phyloP scores from a whole-genome alignment of 1,139 yeast genomes.

The Geotrichum phurueaensis region DNA sequence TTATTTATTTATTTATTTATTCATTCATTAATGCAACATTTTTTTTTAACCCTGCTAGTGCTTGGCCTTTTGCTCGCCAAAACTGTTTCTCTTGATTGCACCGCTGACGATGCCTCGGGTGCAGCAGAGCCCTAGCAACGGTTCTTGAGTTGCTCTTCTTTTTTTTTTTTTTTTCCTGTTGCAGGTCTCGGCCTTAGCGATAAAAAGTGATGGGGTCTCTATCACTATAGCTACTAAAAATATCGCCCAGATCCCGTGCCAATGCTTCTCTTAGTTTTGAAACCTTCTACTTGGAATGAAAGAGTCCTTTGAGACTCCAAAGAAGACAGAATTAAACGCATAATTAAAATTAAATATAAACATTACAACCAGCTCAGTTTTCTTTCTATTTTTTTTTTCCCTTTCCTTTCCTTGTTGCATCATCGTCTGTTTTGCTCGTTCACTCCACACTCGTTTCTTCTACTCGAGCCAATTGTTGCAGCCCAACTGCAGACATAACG shows the following conservation, averaged over 20 bases:
- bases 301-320: too few relatives aligned
- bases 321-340: too few relatives aligned
- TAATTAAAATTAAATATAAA: too few relatives aligned
- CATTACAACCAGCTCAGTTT: not conserved
- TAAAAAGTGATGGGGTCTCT: not conserved
- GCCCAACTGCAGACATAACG: too few relatives aligned
- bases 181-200: not conserved
- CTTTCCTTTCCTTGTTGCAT: not conserved
- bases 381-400: constrained; percentile 3
- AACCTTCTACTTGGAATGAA: too few relatives aligned
- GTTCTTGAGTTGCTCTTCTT: not conserved
- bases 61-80: too few relatives aligned
- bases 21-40: not conserved
- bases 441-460: not conserved
- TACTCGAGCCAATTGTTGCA: not conserved
- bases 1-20: constrained; percentile 1
- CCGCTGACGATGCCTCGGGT: not conserved
- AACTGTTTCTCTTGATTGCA: not conserved
- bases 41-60: too few relatives aligned
- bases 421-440: not conserved
- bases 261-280: not conserved
- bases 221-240: not conserved
- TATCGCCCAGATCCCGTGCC: not conserved
- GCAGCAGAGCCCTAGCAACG: not conserved
- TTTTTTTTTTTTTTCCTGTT: not conserved